Evolutionary conservation across 257 asterid species (phyloP).

Genomic region (Solanum chiquidenum): DNA sequence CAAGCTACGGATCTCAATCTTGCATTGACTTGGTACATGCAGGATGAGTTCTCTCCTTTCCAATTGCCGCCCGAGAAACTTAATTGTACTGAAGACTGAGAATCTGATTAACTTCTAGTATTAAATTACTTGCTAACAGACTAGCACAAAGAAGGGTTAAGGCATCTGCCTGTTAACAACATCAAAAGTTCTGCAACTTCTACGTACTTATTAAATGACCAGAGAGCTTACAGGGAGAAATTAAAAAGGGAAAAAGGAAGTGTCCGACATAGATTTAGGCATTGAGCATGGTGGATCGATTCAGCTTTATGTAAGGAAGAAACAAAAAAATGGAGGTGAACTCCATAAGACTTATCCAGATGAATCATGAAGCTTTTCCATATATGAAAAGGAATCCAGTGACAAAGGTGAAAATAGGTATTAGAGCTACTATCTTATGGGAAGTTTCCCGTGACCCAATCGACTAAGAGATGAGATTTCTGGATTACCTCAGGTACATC

Average conservation of each 20-base stretch:
- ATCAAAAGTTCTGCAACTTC: background rate
- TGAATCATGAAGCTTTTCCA: background rate
- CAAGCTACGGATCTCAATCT: background rate
- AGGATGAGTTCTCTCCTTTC: background rate
- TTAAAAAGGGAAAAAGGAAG: slow-evolving; percentile 13
- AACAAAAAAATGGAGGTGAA: background rate
- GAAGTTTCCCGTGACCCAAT: background rate
- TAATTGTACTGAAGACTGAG: background rate
- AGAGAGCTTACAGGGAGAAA: slow-evolving; percentile 60
- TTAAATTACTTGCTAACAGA: background rate
- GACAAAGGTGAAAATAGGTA: background rate
- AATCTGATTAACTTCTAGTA: background rate
- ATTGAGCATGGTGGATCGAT: background rate
- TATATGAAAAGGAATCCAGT: background rate
- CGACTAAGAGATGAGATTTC: background rate
- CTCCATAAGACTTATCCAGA: background rate
- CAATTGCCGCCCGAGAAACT: background rate
- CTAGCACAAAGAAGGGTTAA: background rate
- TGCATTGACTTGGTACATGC: background rate
- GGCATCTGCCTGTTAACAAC: background rate
- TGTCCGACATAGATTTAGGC: background rate
- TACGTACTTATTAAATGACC: background rate
- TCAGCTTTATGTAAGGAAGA: background rate
- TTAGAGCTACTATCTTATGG: background rate
- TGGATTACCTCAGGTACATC: background rate